These are phyloP conservation scores for Paramecium sexaurelia DNA, from an alignment of 73 alveolate genomes.

Conservation along the genomic window DNA sequence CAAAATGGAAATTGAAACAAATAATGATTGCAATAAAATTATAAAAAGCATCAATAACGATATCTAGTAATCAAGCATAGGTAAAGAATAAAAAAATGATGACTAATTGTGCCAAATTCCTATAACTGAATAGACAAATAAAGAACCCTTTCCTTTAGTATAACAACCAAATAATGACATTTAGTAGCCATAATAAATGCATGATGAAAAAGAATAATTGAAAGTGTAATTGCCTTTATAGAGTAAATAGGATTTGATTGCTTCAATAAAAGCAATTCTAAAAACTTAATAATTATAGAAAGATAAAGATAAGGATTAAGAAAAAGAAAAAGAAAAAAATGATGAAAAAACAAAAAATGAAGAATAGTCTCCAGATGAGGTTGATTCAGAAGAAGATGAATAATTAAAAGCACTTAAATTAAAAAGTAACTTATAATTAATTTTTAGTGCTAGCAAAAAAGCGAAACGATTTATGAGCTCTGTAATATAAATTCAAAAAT, in stretches of 20 bases:
- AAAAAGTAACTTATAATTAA: neutral
- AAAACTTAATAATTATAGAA: neutral
- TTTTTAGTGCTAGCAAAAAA: neutral
- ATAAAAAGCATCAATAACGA: neutral
- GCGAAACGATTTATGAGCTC: conserved; percentile 12
- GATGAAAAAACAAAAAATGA: neutral
- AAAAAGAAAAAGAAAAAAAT: neutral
- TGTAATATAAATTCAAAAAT: neutral
- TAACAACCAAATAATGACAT: neutral
- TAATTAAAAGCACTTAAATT: neutral
- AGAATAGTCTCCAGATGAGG: neutral
- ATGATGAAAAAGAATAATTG: neutral
- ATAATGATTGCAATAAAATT: neutral
- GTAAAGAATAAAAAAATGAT: neutral
- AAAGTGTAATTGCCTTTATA: neutral
- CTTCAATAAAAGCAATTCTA: neutral
- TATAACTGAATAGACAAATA: neutral
- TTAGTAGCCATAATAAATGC: neutral
- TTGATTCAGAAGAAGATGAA: conserved; percentile 18
- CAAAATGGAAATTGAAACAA: neutral
- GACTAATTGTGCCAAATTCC: neutral
- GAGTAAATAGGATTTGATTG: neutral
- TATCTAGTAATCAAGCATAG: neutral
- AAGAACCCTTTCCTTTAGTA: neutral
- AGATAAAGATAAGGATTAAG: conserved; percentile 5